Conservation (phyloP, 495 filamentous ascomycete genomes). For the Podospora tetraspora region DNA sequence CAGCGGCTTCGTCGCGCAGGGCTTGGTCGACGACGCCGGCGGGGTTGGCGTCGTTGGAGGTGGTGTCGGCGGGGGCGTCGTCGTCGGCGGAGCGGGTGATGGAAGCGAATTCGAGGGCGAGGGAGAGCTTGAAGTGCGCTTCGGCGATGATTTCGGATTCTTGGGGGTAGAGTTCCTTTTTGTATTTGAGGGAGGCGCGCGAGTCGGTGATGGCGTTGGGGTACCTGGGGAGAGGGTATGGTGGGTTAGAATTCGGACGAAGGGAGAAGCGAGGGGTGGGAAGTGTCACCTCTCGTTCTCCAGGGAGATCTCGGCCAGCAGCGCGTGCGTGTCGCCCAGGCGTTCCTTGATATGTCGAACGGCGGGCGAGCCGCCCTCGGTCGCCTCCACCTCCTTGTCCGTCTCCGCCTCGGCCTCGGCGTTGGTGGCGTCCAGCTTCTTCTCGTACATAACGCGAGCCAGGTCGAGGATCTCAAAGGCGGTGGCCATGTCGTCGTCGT, state of each 20-base stretch:
- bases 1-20: slow-evolving; percentile 68
- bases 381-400: slow-evolving; percentile 50
- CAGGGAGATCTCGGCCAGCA: slow-evolving; percentile 87
- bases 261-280: background rate
- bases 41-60: slow-evolving; percentile 29
- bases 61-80: slow-evolving; percentile 14
- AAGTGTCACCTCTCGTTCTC: slow-evolving; percentile 69
- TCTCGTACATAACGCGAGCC: slow-evolving; percentile 70
- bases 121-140: slow-evolving; percentile 90
- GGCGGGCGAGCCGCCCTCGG: slow-evolving; percentile 37
- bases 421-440: slow-evolving; percentile 42
- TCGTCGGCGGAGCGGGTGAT: slow-evolving; percentile 59
- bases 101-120: slow-evolving; percentile 89
- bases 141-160: slow-evolving; percentile 83
- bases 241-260: background rate
- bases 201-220: slow-evolving; percentile 74
- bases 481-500: slow-evolving; percentile 84
- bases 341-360: slow-evolving; percentile 68
- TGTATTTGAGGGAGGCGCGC: slow-evolving; percentile 66
- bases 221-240: slow-evolving; percentile 46
- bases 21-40: slow-evolving; percentile 50
- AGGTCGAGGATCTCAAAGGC: slow-evolving; percentile 92
- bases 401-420: slow-evolving; percentile 20
- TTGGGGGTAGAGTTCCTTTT: slow-evolving; percentile 66
- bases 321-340: slow-evolving; percentile 83